phyloP scores from a whole-genome alignment of 257 asterid species.

The Lavandula angustifolia region DNA sequence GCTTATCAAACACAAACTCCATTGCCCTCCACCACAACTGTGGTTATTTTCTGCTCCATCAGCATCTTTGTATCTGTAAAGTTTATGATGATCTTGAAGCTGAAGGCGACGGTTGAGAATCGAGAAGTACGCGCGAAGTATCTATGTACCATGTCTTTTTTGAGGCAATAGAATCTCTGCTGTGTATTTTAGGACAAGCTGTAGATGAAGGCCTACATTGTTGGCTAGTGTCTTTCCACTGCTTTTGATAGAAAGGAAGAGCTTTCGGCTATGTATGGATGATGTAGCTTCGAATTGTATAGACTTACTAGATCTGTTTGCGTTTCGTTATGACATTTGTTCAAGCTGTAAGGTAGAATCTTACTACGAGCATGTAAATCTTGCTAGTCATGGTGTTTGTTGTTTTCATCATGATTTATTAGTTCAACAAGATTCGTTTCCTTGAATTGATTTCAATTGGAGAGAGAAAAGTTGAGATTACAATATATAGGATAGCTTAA shows the following conservation, averaged over 20 bases:
- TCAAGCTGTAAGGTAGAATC: background rate
- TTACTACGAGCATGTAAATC: no score
- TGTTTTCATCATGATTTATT: no score
- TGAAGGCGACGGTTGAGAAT: conserved; percentile 1
- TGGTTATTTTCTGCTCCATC: background rate
- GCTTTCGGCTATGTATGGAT: conserved; percentile 39
- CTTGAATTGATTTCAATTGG: no score
- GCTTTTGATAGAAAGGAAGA: conserved; percentile 21
- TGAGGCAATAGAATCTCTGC: conserved; percentile 21
- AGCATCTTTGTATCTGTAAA: background rate
- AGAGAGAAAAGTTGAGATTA: no score
- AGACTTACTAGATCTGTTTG: conserved; percentile 30
- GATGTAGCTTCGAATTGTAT: conserved; percentile 42
- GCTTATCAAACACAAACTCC: background rate
- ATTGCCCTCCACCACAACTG: background rate
- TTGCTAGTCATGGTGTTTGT: no score
- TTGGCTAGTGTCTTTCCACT: background rate
- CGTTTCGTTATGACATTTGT: conserved; percentile 6
- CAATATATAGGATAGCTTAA: no score
- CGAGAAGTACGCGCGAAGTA: conserved; percentile 15
- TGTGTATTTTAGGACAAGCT: conserved; percentile 27
- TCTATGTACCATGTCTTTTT: conserved; percentile 22
- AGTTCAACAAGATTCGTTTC: no score
- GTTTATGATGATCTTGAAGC: background rate
- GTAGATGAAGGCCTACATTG: background rate